Percentiles rank a stretch among this genome's conserved stretches.
Evolutionary conservation across 2,329 filamentous ascomycete species (phyloP).

Genomic region (Atkinsonella hypoxylon): DNA sequence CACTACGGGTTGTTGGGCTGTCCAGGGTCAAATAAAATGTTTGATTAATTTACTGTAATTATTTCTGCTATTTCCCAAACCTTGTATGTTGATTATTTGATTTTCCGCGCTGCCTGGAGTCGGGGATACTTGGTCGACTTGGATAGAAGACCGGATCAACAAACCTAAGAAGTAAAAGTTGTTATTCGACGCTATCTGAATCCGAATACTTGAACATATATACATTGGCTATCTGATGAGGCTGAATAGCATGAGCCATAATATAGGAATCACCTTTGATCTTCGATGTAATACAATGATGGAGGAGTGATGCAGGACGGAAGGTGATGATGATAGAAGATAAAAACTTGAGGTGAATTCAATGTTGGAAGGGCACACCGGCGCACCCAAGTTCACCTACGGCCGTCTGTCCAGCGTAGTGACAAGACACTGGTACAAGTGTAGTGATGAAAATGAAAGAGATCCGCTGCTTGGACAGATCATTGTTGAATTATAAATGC

Average conservation of each 20-base stretch:
- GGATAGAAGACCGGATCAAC: not conserved
- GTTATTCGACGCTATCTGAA: not conserved
- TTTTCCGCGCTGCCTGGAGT: constrained; percentile 3
- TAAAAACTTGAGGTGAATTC: too few species aligned
- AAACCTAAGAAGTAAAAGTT: not conserved
- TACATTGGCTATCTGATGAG: not conserved
- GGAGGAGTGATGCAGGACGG: too few species aligned
- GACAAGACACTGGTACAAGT: too few species aligned
- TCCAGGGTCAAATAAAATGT: not conserved
- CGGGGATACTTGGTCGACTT: not conserved
- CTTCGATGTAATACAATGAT: too few species aligned
- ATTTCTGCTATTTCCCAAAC: not conserved
- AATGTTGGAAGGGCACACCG: too few species aligned
- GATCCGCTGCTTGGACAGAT: too few species aligned
- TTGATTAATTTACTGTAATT: not conserved
- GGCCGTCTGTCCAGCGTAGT: too few species aligned
- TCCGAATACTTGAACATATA: not conserved
- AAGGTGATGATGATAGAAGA: too few species aligned
- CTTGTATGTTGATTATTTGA: not conserved
- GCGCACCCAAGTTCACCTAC: too few species aligned
- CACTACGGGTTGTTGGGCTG: not conserved
- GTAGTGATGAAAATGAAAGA: too few species aligned
- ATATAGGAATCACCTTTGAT: not conserved
- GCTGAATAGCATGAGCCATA: not conserved
- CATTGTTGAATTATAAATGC: too few species aligned